Evolutionary conservation across 768 basidiomycete genomes (phyloP).

Genomic region (Lactarius sp.): DNA sequence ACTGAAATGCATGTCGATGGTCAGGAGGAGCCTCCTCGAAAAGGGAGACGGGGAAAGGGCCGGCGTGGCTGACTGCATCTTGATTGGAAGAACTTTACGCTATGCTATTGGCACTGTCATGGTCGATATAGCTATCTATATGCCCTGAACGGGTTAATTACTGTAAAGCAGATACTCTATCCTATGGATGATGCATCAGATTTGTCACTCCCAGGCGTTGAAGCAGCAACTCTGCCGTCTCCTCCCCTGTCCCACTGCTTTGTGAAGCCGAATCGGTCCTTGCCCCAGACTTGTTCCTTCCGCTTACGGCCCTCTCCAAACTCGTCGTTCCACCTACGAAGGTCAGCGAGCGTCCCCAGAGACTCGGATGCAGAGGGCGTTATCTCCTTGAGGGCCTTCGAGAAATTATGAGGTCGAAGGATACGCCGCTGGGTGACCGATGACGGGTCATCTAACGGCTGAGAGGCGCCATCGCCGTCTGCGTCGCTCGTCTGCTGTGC

Average conservation of each 20-base stretch:
- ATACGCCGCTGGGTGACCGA: constrained; percentile 32
- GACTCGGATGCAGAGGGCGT: constrained; percentile 85
- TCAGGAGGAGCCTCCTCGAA: constrained; percentile 37
- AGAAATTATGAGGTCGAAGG: constrained; percentile 63
- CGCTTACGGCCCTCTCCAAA: constrained; percentile 81
- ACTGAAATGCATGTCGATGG: constrained; percentile 42
- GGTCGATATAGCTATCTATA: neutral
- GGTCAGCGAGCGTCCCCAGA: constrained; percentile 64
- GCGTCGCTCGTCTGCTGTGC: neutral
- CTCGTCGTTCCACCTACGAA: constrained; percentile 89
- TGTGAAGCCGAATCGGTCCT: constrained; percentile 82
- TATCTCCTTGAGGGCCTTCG: constrained; percentile 82
- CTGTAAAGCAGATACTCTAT: constrained; percentile 5
- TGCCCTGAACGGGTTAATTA: neutral
- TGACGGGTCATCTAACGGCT: neutral
- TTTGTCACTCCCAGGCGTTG: constrained; percentile 24
- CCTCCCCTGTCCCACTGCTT: constrained; percentile 39
- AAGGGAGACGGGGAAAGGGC: constrained; percentile 27
- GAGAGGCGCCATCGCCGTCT: neutral
- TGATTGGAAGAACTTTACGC: neutral
- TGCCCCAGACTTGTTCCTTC: constrained; percentile 78
- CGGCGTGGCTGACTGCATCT: constrained; percentile 13
- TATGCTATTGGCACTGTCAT: neutral
- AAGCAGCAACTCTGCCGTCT: constrained; percentile 42
- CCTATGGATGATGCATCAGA: constrained; percentile 9